phyloP scores from a whole-genome alignment of 352 stramenopile species.

The Phytophthora brassicae region DNA sequence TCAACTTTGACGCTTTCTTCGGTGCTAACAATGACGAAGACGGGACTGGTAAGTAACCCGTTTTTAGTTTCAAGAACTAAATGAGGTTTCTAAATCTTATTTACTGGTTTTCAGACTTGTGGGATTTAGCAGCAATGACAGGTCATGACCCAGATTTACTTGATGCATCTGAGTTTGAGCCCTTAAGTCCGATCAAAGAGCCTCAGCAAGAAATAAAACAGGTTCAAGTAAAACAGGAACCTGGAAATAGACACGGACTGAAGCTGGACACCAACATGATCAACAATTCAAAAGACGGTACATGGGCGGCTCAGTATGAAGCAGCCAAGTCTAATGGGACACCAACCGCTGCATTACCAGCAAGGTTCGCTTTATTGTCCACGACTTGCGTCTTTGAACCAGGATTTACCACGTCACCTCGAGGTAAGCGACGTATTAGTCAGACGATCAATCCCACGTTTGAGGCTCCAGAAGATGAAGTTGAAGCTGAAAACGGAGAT shows the following conservation, averaged over 20 bases:
- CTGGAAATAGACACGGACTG: constrained; percentile 13
- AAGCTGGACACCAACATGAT: constrained; percentile 27
- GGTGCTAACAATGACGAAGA: constrained; percentile 33
- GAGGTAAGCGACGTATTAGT: constrained; percentile 39
- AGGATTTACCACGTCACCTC: constrained; percentile 36
- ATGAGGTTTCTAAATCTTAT: no score
- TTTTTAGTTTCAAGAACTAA: no score
- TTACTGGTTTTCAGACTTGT: constrained; percentile 26
- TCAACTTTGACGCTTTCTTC: constrained; percentile 45
- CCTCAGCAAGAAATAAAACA: constrained; percentile 4
- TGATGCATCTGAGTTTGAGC: constrained; percentile 27
- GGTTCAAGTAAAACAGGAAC: constrained; percentile 22
- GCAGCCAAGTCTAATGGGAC: constrained; percentile 23
- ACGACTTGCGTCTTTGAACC: constrained; percentile 38
- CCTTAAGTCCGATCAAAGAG: constrained; percentile 31
- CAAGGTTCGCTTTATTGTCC: constrained; percentile 33
- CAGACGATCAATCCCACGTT: constrained; percentile 17
- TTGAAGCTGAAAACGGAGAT: constrained; percentile 17
- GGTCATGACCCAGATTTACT: constrained; percentile 36
- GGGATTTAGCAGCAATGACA: constrained; percentile 18
- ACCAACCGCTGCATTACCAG: constrained; percentile 30
- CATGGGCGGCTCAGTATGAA: constrained; percentile 23
- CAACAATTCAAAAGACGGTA: constrained; percentile 15
- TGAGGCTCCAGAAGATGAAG: constrained; percentile 13
- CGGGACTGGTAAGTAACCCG: constrained; percentile 25